Evolutionary conservation across 1,284 basidiomycete genomes (phyloP), one percentile per base, ranked within the genome.

Genomic region (Ceratobasidium sp.): DNA sequence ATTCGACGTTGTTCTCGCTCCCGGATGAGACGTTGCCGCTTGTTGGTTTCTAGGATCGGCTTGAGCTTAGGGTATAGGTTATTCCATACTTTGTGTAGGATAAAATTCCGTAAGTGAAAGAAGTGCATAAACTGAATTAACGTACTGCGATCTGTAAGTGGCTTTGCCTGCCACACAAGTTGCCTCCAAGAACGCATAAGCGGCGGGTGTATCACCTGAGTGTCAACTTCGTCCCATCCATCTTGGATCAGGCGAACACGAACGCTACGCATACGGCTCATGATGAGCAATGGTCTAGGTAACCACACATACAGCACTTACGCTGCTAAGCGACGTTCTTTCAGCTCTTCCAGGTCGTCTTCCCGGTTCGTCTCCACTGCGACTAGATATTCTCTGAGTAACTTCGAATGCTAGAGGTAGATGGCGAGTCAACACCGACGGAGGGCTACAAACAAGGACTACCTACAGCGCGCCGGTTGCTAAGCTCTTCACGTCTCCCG

Each of bases 151-250:
- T 45, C 54, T 20, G 67, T 69, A 13, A 68, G 66, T 11, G 51
- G 51, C n/a, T 68, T 68, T 37, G 66, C 47, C n/a, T 54, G 20
- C 31, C 37, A 20, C 3, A 68, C 37, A 8, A 64, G 61, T 39
- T 64, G 33, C 26, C 39, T 37, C 61, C 61, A 64, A 23, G 35
- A 3, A 42, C 61, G 35, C n/a, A 64, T 26, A 64, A 42, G 61
- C 20, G 61, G 61, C 20, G 39, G 26, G 28, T 58, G 33, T n/a
- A 26, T 69, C 26, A 69, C 53, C n/a, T 69, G 28, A 20, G 23
- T 58, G 47, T 69, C 67, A 17, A 31, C 37, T 20, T 56, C 67
- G 5, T 58, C 67, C 67, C 67, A 69, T 7, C 67, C 67, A 28
- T 45, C 20, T 47, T 23, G n/a, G 17, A 69, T 58, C 11, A 69